A percentile compares a stretch with the other conserved stretches of the same genome.
Evolutionary conservation across 495 filamentous ascomycete species (phyloP).

Genomic region (Tricharina praecox): DNA sequence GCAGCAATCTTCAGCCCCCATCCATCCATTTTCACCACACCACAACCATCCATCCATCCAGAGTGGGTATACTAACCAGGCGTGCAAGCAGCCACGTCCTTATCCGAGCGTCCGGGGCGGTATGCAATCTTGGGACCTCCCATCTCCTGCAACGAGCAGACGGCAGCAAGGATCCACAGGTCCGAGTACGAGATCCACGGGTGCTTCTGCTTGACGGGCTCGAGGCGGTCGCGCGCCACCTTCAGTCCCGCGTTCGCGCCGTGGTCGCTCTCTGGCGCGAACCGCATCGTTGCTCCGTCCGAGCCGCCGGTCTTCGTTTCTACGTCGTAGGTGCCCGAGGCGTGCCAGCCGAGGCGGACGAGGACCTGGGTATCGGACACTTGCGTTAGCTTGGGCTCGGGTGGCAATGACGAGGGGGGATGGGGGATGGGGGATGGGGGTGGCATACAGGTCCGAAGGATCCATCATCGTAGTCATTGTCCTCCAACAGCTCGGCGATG

Average conservation of each 20-base stretch:
- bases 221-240: constrained; percentile 76
- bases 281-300: constrained; percentile 97
- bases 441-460: constrained; percentile 68
- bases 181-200: constrained; percentile 95
- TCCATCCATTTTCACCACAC: neutral
- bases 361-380: constrained; percentile 35
- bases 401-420: neutral
- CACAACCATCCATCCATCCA: too few relatives aligned
- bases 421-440: neutral
- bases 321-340: constrained; percentile 75
- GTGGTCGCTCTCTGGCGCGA: constrained; percentile 77
- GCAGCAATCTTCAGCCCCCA: neutral
- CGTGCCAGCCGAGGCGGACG: constrained; percentile 73
- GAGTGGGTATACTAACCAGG: constrained; percentile 29
- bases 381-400: constrained; percentile 39
- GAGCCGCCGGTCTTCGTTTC: constrained; percentile 79
- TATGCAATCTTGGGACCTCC: constrained; percentile 74
- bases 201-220: constrained; percentile 76
- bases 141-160: constrained; percentile 86
- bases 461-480: constrained; percentile 93
- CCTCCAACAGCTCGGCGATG: constrained; percentile 59
- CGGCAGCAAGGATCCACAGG: constrained; percentile 82
- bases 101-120: constrained; percentile 75
- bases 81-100: constrained; percentile 69
- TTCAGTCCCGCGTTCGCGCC: constrained; percentile 88